These are phyloP conservation scores for Ascochyta koolunga DNA, from an alignment of 2,329 filamentous ascomycete species.

Conservation along the genomic window DNA sequence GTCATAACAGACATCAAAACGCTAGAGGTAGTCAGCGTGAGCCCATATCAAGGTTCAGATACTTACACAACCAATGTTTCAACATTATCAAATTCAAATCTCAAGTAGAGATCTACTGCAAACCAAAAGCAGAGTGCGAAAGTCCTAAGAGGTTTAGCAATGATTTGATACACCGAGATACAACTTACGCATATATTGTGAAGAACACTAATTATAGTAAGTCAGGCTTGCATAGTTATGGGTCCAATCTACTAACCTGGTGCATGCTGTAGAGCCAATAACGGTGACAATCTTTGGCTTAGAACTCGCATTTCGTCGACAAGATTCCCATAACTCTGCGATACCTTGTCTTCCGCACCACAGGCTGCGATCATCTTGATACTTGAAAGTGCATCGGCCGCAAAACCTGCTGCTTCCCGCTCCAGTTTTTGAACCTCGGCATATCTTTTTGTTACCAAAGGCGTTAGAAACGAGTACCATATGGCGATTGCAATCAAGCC, in stretches of 20 bases:
- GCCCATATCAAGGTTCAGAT: not conserved
- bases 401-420: conserved; percentile 25
- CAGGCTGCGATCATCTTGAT: conserved; percentile 35
- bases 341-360: conserved; percentile 30
- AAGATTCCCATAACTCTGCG: conserved; percentile 17
- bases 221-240: too few species aligned
- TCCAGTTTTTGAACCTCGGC: conserved; percentile 25
- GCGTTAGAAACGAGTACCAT: conserved; percentile 29
- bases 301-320: conserved; percentile 11
- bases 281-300: conserved; percentile 22
- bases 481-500: conserved; percentile 29
- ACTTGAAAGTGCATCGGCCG: conserved; percentile 24
- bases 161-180: not conserved
- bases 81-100: conserved; percentile 19
- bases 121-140: conserved; percentile 38
- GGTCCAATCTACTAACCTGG: conserved; percentile 26
- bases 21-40: conserved; percentile 12
- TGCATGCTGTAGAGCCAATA: conserved; percentile 29
- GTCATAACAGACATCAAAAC: conserved; percentile 34
- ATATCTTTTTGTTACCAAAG: conserved; percentile 23
- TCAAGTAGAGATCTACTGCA: conserved; percentile 27
- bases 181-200: conserved; percentile 28
- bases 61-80: conserved; percentile 28
- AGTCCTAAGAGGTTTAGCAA: conserved; percentile 19
- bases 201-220: conserved; percentile 28